Base-by-base conservation (phyloP, 2,329 filamentous ascomycete species). In the Cladosporium sp. region DNA sequence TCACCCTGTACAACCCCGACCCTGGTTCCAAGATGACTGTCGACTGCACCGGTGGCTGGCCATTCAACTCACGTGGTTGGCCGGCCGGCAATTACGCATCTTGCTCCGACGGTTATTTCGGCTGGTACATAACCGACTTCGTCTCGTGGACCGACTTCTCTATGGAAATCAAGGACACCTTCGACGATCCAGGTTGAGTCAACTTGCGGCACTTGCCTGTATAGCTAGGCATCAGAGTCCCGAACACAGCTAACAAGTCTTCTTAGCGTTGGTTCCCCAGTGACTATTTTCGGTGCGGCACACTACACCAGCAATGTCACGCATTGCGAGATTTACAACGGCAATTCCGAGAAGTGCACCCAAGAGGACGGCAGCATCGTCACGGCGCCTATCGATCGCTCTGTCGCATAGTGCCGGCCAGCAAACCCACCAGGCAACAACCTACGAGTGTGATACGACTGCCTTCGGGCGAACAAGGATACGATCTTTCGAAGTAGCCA, bases 1-100 rank as follows among this genome's bases (percentile, higher is more conserved):
- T 71, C 64, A 63, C 52, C 17, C 61, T 70, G 47, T 60, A 67
- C 59, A 64, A 72, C 59, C 68, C 69, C 20, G 65, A 69, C 45
- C 64, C 67, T 22, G 62, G 70, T 8, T 61, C 66, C 49, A 67
- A 69, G 34, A 59, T 55, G 14, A 66, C 60, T n/a, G 54, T 61
- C 20, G 57, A 45, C 22, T 72, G 70, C 64, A 55, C 49, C 7
- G 65, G 59, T 14, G 37, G 58, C 11, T 72, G 69, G 69, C 37
- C 25, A 3, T 63, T 61, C 15, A 52, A 36, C 37, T 59, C 64
- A 12, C 40, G 34, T 17, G 63, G 59, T 58, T 70, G 63, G 54
- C 66, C 68, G 1, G 12, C 60, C 19, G 64, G 45, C 49, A 28
- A 47, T 19, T 69, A 68, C 45, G 63, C 65, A 55, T 15, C 59